These are phyloP conservation scores for Pythium scleroteichum DNA, from an alignment of 352 stramenopile species.

Conservation along the genomic window DNA sequence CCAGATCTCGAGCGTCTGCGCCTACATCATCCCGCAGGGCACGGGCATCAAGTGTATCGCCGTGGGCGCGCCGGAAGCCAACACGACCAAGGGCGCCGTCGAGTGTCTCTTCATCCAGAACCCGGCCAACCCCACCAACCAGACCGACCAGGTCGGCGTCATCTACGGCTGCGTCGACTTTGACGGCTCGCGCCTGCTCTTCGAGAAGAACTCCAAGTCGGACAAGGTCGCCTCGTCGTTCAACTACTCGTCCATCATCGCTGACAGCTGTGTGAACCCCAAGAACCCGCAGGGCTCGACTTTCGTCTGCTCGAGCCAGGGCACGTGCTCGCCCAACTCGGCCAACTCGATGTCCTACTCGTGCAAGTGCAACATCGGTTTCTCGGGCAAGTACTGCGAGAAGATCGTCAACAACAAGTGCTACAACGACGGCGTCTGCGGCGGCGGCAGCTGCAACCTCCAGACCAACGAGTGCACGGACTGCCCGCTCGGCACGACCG, in stretches of 20 bases:
- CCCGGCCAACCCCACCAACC: conserved; percentile 21
- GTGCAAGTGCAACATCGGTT: conserved; percentile 75
- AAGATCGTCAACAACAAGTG: conserved; percentile 76
- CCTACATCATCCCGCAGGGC: conserved; percentile 51
- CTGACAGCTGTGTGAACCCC: conserved; percentile 58
- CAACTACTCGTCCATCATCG: conserved; percentile 63
- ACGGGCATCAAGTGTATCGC: conserved; percentile 45
- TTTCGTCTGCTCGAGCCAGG: conserved; percentile 76
- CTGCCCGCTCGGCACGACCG: conserved; percentile 59
- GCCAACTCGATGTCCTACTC: conserved; percentile 52
- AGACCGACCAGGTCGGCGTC: conserved; percentile 36
- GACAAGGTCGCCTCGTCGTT: conserved; percentile 49
- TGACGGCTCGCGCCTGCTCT: conserved; percentile 59
- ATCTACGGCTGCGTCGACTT: conserved; percentile 86
- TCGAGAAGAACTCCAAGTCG: conserved; percentile 49
- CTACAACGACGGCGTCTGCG: conserved; percentile 61
- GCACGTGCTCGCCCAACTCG: conserved; percentile 55
- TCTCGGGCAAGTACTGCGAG: conserved; percentile 78
- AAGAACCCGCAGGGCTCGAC: conserved; percentile 45
- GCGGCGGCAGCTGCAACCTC: conserved; percentile 67
- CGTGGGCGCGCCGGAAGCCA: conserved; percentile 22
- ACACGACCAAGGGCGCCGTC: conserved; percentile 36
- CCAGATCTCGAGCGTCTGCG: conserved; percentile 70
- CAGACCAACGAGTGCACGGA: conserved; percentile 54
- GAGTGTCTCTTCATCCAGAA: conserved; percentile 31